phyloP scores from a whole-genome alignment of 2,329 filamentous ascomycete genomes.

The Fusarium mangiferae region DNA sequence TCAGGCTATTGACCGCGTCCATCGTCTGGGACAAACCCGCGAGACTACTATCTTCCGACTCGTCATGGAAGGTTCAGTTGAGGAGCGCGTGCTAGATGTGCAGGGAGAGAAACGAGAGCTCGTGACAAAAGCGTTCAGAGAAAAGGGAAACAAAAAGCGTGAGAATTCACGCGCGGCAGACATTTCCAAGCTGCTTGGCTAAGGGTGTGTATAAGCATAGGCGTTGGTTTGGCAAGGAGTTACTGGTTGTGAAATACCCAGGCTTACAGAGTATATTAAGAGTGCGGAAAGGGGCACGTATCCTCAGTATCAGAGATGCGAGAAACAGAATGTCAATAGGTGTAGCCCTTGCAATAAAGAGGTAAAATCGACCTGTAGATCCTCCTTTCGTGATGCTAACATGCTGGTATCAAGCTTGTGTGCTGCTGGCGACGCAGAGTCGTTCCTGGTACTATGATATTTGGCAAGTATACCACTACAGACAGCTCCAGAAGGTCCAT shows the following conservation, averaged over 20 bases:
- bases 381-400: not conserved
- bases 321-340: not conserved
- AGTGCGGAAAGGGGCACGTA: not conserved
- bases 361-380: not conserved
- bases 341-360: not conserved
- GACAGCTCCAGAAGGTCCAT: too few relatives aligned
- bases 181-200: conserved; percentile 60
- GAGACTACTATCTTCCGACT: conserved; percentile 83
- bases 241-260: conserved; percentile 1
- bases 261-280: not conserved
- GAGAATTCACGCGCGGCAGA: conserved; percentile 69
- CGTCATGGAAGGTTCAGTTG: conserved; percentile 82
- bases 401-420: not conserved
- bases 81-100: conserved; percentile 82
- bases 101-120: conserved; percentile 83
- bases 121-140: conserved; percentile 81
- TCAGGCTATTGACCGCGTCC: conserved; percentile 88
- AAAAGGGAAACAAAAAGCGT: conserved; percentile 69
- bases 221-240: not conserved
- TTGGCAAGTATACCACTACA: not conserved
- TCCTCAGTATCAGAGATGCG: not conserved
- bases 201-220: not conserved
- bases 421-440: not conserved
- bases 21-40: conserved; percentile 83
- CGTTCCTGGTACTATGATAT: not conserved